phyloP scores from a whole-genome alignment of 805 yeast genomes.

The Monosporozyma aerobia region DNA sequence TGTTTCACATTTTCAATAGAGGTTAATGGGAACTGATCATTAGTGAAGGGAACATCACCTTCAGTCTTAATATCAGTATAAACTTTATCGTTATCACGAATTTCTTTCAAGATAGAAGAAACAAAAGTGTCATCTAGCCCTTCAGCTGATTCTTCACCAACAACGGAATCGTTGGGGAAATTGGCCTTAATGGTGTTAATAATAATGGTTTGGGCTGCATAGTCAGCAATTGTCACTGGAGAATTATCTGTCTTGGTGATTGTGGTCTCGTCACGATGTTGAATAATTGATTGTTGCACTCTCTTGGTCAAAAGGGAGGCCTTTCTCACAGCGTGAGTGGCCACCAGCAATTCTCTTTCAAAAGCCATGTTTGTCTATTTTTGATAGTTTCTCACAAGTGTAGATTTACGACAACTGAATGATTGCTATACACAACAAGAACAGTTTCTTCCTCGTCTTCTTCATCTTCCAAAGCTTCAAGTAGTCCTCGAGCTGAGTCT shows the following conservation, averaged over 20 bases:
- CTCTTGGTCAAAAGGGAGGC: conserved; percentile 70
- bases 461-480: not conserved
- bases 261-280: conserved; percentile 40
- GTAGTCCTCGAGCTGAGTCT: not conserved
- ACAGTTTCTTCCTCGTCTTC: not conserved
- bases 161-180: conserved; percentile 79
- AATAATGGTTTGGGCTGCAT: conserved; percentile 89
- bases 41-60: conserved; percentile 8
- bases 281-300: conserved; percentile 47
- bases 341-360: conserved; percentile 63
- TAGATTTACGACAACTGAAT: too few relatives aligned
- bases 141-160: conserved; percentile 88
- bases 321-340: conserved; percentile 81
- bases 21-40: conserved; percentile 27
- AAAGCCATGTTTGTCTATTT: conserved; percentile 29
- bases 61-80: conserved; percentile 19
- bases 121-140: conserved; percentile 46
- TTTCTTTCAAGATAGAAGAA: conserved; percentile 48
- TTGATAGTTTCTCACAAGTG: not conserved
- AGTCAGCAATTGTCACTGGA: conserved; percentile 95
- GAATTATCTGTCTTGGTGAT: conserved; percentile 80
- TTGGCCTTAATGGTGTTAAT: conserved; percentile 70
- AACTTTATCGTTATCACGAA: conserved; percentile 42
- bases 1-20: conserved; percentile 44
- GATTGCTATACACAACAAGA: too few relatives aligned